A percentile compares a stretch with the other conserved stretches of the same genome.
Conservation (phyloP, 2,329 filamentous ascomycete species). For the Alternaria sp. region DNA sequence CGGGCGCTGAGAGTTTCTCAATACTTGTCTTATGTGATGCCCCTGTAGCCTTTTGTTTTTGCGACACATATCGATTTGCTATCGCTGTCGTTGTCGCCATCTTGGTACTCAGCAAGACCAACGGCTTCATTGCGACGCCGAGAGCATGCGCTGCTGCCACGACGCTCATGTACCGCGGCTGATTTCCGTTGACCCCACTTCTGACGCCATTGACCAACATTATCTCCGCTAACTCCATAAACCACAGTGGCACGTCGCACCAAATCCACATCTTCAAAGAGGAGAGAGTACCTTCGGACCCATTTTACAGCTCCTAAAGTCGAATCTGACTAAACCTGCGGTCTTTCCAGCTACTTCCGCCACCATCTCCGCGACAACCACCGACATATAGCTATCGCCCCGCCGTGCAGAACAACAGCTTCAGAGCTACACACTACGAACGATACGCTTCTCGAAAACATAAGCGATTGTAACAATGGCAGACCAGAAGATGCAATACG, state of each 20-base stretch:
- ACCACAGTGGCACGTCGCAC: background rate
- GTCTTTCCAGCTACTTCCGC: slow-evolving; percentile 1
- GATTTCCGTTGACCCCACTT: slow-evolving; percentile 17
- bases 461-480: slow-evolving; percentile 28
- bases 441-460: background rate
- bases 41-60: background rate
- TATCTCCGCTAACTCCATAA: slow-evolving; percentile 30
- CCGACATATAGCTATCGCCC: background rate
- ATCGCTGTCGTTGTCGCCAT: background rate
- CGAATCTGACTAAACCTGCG: background rate
- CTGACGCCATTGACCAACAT: slow-evolving; percentile 5
- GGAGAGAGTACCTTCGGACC: background rate
- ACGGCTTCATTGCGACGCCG: background rate
- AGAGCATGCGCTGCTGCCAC: background rate
- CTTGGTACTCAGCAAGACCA: background rate
- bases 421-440: background rate
- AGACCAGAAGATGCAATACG: slow-evolving; percentile 50
- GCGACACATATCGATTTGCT: background rate
- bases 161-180: slow-evolving; percentile 6
- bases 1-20: slow-evolving; percentile 36
- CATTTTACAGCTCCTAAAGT: background rate
- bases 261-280: background rate
- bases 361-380: background rate
- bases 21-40: background rate
- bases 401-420: background rate